Percentiles rank a stretch among this genome's conserved stretches.
These are phyloP conservation scores for Taphrina pruni DNA, from an alignment of 1,139 yeast genomes.

Conservation along the genomic window DNA sequence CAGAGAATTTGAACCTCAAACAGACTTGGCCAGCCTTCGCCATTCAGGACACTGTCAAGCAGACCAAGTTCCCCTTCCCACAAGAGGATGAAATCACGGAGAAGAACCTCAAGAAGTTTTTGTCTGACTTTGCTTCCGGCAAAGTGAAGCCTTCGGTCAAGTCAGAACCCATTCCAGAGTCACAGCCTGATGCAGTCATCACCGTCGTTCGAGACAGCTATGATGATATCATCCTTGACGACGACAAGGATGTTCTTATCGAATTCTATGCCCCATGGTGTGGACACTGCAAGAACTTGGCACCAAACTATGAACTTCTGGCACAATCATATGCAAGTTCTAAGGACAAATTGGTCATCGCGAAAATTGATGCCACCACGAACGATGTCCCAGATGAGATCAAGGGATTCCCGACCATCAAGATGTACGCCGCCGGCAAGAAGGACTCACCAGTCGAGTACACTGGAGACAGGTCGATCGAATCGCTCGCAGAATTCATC, in stretches of 20 bases:
- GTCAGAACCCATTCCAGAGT: slow-evolving; percentile 85
- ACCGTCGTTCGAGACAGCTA: slow-evolving; percentile 72
- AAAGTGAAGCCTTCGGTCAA: slow-evolving; percentile 74
- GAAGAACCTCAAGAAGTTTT: slow-evolving; percentile 63
- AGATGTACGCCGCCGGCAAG: slow-evolving; percentile 91
- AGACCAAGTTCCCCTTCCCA: slow-evolving; percentile 77
- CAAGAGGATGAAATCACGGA: slow-evolving; percentile 54
- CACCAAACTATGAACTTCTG: slow-evolving; percentile 66
- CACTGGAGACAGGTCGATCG: slow-evolving; percentile 76
- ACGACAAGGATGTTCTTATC: slow-evolving; percentile 81
- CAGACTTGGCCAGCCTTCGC: slow-evolving; percentile 89
- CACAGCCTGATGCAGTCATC: slow-evolving; percentile 69
- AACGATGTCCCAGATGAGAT: slow-evolving; percentile 77
- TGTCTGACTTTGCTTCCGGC: slow-evolving; percentile 68
- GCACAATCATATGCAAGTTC: slow-evolving; percentile 57
- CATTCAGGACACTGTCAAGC: slow-evolving; percentile 71
- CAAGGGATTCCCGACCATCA: slow-evolving; percentile 90
- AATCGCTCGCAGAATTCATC: slow-evolving; percentile 71
- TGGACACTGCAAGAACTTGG: slow-evolving; percentile 96
- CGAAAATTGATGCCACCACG: slow-evolving; percentile 44
- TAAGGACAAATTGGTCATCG: slow-evolving; percentile 53
- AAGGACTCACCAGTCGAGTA: slow-evolving; percentile 73
- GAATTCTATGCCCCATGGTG: slow-evolving; percentile 99
- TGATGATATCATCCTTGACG: slow-evolving; percentile 69
- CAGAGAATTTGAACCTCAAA: slow-evolving; percentile 82